Conservation (phyloP, 352 stramenopile genomes). For the Pythium aristosporum region DNA sequence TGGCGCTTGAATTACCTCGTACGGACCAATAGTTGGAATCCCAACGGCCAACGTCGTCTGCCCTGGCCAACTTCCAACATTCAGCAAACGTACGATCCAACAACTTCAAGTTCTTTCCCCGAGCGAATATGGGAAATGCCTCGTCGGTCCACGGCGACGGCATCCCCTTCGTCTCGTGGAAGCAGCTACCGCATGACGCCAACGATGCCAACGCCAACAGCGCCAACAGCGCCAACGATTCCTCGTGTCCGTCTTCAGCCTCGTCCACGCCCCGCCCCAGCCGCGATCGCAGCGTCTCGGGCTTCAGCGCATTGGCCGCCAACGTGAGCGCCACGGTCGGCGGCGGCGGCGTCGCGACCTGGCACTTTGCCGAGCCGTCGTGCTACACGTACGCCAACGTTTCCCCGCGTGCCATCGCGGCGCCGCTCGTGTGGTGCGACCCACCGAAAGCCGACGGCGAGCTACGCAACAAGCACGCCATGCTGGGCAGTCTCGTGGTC, state of each 20-base stretch:
- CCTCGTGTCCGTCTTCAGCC: background rate
- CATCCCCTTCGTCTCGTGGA: conserved; percentile 73
- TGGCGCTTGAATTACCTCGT: background rate
- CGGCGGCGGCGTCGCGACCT: conserved; percentile 25
- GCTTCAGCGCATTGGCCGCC: conserved; percentile 32
- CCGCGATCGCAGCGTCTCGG: conserved; percentile 19
- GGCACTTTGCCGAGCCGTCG: conserved; percentile 82
- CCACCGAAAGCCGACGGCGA: conserved; percentile 69
- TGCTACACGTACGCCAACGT: conserved; percentile 76
- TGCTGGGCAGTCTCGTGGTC: conserved; percentile 69
- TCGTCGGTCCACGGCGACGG: conserved; percentile 37
- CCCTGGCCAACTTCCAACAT: conserved; percentile 1
- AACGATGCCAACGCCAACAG: background rate
- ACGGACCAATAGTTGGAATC: background rate
- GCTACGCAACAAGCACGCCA: conserved; percentile 52
- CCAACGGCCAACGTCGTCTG: background rate
- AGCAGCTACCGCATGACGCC: conserved; percentile 19
- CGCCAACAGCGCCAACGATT: conserved; percentile 1
- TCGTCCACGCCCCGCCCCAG: conserved; percentile 12
- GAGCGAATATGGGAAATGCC: conserved; percentile 24
- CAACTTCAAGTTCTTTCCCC: conserved; percentile 5
- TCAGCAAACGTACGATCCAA: background rate
- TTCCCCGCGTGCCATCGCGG: conserved; percentile 46
- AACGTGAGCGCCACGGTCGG: conserved; percentile 26
- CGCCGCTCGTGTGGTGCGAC: conserved; percentile 55